phyloP scores from a whole-genome alignment of 1,284 basidiomycete species.

The Ustilago trichophora region DNA sequence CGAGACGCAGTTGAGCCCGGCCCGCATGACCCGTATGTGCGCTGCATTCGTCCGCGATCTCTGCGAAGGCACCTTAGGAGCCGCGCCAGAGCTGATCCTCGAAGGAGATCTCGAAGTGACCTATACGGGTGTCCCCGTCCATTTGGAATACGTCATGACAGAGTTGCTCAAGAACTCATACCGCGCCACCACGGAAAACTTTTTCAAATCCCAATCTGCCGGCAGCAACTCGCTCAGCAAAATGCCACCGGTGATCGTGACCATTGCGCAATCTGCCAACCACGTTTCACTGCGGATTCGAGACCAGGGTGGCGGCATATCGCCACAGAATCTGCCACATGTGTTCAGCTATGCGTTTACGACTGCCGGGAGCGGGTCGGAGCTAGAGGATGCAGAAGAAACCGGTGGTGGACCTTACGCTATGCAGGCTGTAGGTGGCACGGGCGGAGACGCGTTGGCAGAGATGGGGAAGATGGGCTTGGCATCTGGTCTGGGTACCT shows the following conservation, averaged over 20 bases:
- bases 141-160: slow-evolving; percentile 83
- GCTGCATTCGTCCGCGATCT: slow-evolving; percentile 82
- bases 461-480: slow-evolving; percentile 74
- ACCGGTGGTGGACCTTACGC: slow-evolving; percentile 77
- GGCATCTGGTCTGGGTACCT: slow-evolving; percentile 78
- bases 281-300: slow-evolving; percentile 81
- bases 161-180: slow-evolving; percentile 80
- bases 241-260: slow-evolving; percentile 74
- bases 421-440: slow-evolving; percentile 72
- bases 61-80: slow-evolving; percentile 84
- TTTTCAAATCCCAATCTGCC: slow-evolving; percentile 14
- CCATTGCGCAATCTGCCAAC: slow-evolving; percentile 73
- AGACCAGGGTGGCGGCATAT: slow-evolving; percentile 85
- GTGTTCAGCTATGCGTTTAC: slow-evolving; percentile 92
- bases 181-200: slow-evolving; percentile 74
- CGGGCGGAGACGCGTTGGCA: slow-evolving; percentile 73
- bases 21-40: slow-evolving; percentile 64
- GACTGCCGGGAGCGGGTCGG: slow-evolving; percentile 73
- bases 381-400: slow-evolving; percentile 73
- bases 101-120: slow-evolving; percentile 48
- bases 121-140: slow-evolving; percentile 82
- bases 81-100: slow-evolving; percentile 70
- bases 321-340: slow-evolving; percentile 76
- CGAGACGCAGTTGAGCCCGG: slow-evolving; percentile 57
- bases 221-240: slow-evolving; percentile 30